Evolutionary conservation across 768 basidiomycete genomes (phyloP), one percentile per base, ranked within the genome.

Genomic region (Clathrus columnatus): DNA sequence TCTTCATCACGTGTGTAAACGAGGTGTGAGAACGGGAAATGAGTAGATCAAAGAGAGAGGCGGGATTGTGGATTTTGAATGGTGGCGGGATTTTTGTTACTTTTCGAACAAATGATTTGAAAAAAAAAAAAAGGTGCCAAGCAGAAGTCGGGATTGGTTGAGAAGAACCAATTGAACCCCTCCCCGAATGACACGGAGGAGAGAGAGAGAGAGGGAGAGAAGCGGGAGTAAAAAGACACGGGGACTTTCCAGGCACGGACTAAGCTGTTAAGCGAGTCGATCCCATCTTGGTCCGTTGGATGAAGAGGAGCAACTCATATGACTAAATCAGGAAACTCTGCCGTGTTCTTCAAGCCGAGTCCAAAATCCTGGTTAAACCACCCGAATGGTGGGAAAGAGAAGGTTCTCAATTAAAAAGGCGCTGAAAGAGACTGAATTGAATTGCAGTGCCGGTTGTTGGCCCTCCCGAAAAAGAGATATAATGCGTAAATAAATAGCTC

Each of bases 271-370:
- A 50, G 51, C 26, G 51, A 41, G 20, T 21, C 51, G 51, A 52
- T 52, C 36, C 30, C 51, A 52, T 52, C 51, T 52, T 18, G 20
- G 51, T 52, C 51, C 51, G 51, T 11, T 52, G 36, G 51, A 52
- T 52, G 11, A 14, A 11, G 36, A 36, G 36, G 36, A n/a, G 14
- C 11, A 36, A 14, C n/a, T 36, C 36, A 36, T 36, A 36, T 36
- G 36, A 36, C 36, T n/a, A 36, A 36, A 36, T 36, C 14, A 36
- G 36, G 36, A 36, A 36, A 11, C 36, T 36, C 14, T 36, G 36
- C 36, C 36, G 36, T 14, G 10, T 4, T 14, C 2, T 32, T 11
- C 36, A 11, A 36, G 36, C 36, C 36, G 36, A 36, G n/a, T 11
- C 36, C 36, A 36, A 14, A 14, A n/a, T 2, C 36, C 36, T n/a